Base-by-base conservation (phyloP, 2,329 filamentous ascomycete genomes). In the Metarhizium rileyi region DNA sequence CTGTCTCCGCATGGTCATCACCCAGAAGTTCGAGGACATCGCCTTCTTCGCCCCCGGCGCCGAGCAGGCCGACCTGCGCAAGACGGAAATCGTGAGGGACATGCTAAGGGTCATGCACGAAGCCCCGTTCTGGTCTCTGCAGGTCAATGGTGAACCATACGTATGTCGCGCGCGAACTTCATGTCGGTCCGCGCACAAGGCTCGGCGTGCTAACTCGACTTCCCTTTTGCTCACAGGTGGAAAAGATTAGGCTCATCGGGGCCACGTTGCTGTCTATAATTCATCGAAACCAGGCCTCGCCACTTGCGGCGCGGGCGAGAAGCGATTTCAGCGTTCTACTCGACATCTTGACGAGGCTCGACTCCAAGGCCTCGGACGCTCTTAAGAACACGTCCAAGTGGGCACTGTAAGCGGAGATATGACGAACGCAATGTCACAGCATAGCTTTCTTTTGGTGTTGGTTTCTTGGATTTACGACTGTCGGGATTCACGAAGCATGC, bases 71-170 rank as follows among this genome's bases (percentile, higher is more conserved):
- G 62, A 66, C 41, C 35, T 66, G 12, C 54, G 61, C 33, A 69
- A 69, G 51, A 71, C 69, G 0, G 70, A 73, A 44, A 71, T 73
- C 44, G 70, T 70, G 2, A 59, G 66, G 12, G 68, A 71, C 41
- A 69, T 72, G 63, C 36, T 72, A 14, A 59, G 64, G 0, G 63
- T 70, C 0, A 65, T 72, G 26, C 63, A 65, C 1, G 65, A 68
- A 41, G 64, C 67, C 2, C 70, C 70, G 0, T 72, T 71, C 36
- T 71, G 68, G 66, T 62, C 66, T 0, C 46, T 70, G 25, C 64
- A 69, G 28, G 62, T 66, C 3, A 70, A 70, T 18, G 66, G 68
- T 1, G 68, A 70, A 44, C 65, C 67, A 25, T 65, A 66, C 45
- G 68, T 69, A 42, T 58, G 66, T 57, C 35, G 27, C 28, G 42